These are phyloP conservation scores for Serpula lacrymans DNA, from an alignment of 768 basidiomycete genomes.

Conservation along the genomic window DNA sequence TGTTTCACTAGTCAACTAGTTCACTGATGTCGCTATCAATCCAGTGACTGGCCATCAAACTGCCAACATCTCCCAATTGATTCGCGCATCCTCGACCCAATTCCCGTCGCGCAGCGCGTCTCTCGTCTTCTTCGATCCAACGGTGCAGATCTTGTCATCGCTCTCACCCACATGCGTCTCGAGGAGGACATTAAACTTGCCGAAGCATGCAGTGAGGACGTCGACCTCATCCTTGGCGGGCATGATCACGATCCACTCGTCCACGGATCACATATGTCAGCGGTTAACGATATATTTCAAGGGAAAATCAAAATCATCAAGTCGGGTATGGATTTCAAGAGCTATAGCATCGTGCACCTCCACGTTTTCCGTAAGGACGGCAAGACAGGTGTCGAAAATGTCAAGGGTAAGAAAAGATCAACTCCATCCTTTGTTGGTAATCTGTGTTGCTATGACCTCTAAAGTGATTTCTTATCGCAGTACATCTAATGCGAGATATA, in stretches of 20 bases:
- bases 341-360: neutral
- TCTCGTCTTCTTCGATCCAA: neutral
- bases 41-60: conserved; percentile 1
- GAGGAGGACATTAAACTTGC: neutral
- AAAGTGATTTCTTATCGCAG: too few relatives aligned
- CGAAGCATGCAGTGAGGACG: neutral
- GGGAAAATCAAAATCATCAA: neutral
- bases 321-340: neutral
- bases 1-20: neutral
- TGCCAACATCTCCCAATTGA: neutral
- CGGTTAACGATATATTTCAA: neutral
- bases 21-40: neutral
- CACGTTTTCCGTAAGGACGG: neutral
- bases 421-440: too few relatives aligned
- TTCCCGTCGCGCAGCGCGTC: neutral
- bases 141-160: neutral
- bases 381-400: neutral
- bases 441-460: neutral
- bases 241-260: conserved; percentile 5
- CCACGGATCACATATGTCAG: neutral
- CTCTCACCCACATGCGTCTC: neutral
- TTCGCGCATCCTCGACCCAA: neutral
- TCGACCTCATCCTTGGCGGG: conserved; percentile 9
- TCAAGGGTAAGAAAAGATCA: too few relatives aligned
- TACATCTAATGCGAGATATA: neutral